These are phyloP conservation scores for Melanopsichium pennsylvanicum DNA, from an alignment of 1,284 basidiomycete genomes.

Conservation along the genomic window DNA sequence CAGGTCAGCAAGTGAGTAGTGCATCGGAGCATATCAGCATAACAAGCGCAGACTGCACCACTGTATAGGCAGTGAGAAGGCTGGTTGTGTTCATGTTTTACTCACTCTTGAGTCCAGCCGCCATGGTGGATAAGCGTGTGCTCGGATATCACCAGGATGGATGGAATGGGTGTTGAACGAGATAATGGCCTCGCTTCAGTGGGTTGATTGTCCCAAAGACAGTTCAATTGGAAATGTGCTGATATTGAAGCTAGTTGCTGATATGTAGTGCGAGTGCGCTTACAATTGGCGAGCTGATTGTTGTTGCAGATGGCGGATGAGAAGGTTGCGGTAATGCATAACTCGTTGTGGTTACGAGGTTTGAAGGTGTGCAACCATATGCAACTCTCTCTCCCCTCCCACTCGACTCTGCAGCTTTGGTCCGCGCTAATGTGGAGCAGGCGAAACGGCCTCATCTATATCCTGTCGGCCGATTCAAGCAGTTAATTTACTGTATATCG, in stretches of 20 bases:
- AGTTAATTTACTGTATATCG: background rate
- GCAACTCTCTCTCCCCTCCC: too few relatives aligned
- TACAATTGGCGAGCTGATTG: too few relatives aligned
- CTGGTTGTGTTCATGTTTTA: too few relatives aligned
- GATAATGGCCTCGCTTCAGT: background rate
- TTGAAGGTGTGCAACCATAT: conserved; percentile 1
- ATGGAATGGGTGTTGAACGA: conserved; percentile 1
- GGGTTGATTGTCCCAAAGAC: too few relatives aligned
- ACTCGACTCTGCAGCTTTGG: too few relatives aligned
- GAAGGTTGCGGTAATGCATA: conserved; percentile 3
- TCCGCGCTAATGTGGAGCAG: conserved; percentile 13
- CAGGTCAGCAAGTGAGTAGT: background rate
- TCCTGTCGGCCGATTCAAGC: conserved; percentile 8
- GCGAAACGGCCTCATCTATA: too few relatives aligned
- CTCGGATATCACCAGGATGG: background rate
- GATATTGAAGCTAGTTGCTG: too few relatives aligned
- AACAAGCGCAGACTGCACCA: too few relatives aligned
- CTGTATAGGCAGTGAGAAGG: too few relatives aligned
- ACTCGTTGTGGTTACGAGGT: background rate
- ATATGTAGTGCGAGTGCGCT: background rate
- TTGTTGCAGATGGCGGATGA: background rate
- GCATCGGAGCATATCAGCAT: too few relatives aligned
- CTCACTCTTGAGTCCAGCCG: conserved; percentile 56
- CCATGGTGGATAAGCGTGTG: conserved; percentile 36
- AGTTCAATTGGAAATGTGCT: too few relatives aligned